Base-by-base conservation (phyloP, 169 alveolate species). In the Cryptosporidium sp. region DNA sequence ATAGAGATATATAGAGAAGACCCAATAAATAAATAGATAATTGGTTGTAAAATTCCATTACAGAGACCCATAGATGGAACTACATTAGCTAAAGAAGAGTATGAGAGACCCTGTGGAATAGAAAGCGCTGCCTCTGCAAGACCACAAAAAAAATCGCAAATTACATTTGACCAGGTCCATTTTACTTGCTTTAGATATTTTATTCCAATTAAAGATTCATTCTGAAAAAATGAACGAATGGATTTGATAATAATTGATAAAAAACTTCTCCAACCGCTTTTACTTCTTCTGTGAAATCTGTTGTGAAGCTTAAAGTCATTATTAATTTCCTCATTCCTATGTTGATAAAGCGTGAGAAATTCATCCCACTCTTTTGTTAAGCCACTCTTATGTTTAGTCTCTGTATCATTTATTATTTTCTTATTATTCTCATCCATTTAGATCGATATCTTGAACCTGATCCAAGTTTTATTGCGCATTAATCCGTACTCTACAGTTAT, bases 51-150 rank as follows among this genome's bases (percentile, higher is more conserved):
- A 75, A 75, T 75, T 14, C 86, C 86, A 60, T 60, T 75, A 26
- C 71, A 75, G 9, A 75, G 86, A 10, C 86, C 86, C 86, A 75
- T 75, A 14, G 70, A 75, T 29, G 86, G 86, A 56, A n/a, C 21
- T 5, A 75, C 86, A 56, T 56, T 75, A 12, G 71, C 71, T 37
- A 75, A 60, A 42, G 86, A 75, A 31, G 86, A 53, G 52, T 75
- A 75, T 21, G 86, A 75, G 9, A 75, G 71, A 3, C 86, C 86
- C n/a, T 75, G 86, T 0, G 86, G 86, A 75, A 75, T 75, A 5
- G 86, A 53, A 21, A 75, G 86, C 5, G 86, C 86, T 14, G 86
- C 86, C 26, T 75, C 86, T 75, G 86, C 86, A 56, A 60, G 72
- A 37, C 86, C 86, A 75, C 86, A 75, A 26, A 75, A 23, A 42